phyloP scores from a whole-genome alignment of 306 rosid species.

The Fragaria iinumae region DNA sequence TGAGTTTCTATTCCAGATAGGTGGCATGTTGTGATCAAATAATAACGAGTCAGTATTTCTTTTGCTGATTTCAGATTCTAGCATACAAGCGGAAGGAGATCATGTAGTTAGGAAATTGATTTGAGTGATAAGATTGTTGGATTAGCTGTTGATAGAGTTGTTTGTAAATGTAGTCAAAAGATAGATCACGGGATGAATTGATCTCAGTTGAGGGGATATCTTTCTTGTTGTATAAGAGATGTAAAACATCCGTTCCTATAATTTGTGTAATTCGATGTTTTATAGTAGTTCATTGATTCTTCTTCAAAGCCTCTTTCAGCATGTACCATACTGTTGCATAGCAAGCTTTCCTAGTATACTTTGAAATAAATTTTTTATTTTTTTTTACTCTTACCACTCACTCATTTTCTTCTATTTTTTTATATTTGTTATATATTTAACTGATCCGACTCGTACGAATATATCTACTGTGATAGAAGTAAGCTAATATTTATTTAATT shows the following conservation, averaged over 20 bases:
- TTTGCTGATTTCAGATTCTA: slow-evolving; percentile 64
- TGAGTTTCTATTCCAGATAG: not conserved
- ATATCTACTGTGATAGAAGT: too few species aligned
- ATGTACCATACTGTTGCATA: not conserved
- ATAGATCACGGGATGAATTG: slow-evolving; percentile 12
- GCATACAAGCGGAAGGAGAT: slow-evolving; percentile 65
- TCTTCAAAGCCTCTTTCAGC: not conserved
- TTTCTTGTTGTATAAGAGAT: not conserved
- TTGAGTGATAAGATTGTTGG: not conserved
- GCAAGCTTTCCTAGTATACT: not conserved
- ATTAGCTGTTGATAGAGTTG: slow-evolving; percentile 6
- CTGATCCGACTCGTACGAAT: too few species aligned
- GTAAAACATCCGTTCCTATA: not conserved
- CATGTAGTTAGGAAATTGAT: slow-evolving; percentile 8
- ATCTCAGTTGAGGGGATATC: not conserved
- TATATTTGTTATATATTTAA: too few species aligned
- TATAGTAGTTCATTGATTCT: not conserved
- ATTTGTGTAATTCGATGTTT: not conserved
- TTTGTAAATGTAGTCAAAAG: slow-evolving; percentile 15
- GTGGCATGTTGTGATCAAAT: not conserved
- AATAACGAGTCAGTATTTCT: not conserved
- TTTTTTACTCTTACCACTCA: not conserved
- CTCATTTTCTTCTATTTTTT: not conserved
- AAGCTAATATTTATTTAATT: too few species aligned
- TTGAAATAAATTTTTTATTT: not conserved